These are phyloP conservation scores for Tetrahymena borealis DNA, from an alignment of 73 alveolate species.

Conservation along the genomic window DNA sequence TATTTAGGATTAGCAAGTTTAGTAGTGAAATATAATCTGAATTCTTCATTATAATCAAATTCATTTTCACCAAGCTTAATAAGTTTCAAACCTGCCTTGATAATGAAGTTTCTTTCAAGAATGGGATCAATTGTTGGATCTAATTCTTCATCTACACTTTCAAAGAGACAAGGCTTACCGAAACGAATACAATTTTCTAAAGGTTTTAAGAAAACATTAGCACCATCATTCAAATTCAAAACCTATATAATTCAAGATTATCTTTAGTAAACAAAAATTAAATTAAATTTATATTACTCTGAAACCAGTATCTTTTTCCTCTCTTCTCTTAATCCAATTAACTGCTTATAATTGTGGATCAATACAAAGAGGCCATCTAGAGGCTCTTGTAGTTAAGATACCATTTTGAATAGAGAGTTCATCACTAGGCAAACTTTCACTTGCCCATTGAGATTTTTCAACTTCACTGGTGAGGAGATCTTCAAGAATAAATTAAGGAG, in stretches of 20 bases:
- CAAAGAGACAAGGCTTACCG: slow-evolving; percentile 57
- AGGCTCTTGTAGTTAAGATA: slow-evolving; percentile 89
- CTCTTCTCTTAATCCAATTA: slow-evolving; percentile 49
- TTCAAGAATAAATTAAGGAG: slow-evolving; percentile 90
- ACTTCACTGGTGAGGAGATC: slow-evolving; percentile 94
- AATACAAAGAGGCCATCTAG: slow-evolving; percentile 97
- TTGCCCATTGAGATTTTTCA: slow-evolving; percentile 96
- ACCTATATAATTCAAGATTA: neutral
- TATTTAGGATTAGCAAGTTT: slow-evolving; percentile 98
- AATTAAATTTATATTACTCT: neutral
- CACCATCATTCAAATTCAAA: slow-evolving; percentile 19
- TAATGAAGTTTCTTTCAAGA: slow-evolving; percentile 90
- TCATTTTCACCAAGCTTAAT: slow-evolving; percentile 70
- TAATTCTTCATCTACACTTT: slow-evolving; percentile 65
- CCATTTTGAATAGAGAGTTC: slow-evolving; percentile 97
- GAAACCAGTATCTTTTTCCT: slow-evolving; percentile 34
- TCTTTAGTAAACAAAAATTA: too few species aligned
- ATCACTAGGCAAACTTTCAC: slow-evolving; percentile 98
- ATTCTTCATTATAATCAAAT: slow-evolving; percentile 84
- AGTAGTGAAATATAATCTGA: slow-evolving; percentile 94
- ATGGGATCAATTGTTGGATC: slow-evolving; percentile 99
- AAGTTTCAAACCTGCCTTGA: slow-evolving; percentile 85
- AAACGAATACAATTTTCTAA: slow-evolving; percentile 15
- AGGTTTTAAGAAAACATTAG: slow-evolving; percentile 4
- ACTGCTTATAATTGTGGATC: slow-evolving; percentile 99